Percentiles rank a stretch among this genome's conserved stretches.
Conservation (phyloP, 208 protist species). For the Crithidia fasciculata region DNA sequence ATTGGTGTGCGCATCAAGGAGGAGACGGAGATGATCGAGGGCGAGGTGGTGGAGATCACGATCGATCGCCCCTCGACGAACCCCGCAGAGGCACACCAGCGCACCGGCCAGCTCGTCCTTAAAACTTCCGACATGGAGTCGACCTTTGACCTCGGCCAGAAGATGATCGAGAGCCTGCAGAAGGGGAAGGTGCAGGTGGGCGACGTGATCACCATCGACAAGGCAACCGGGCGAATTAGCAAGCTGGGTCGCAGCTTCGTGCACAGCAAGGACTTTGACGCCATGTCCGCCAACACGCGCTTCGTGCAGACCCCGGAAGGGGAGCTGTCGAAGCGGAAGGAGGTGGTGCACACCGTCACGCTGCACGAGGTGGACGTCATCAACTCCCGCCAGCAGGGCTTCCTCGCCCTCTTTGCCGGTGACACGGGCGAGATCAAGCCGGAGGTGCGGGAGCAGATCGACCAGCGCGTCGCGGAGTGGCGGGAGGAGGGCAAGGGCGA, state of each 20-base stretch:
- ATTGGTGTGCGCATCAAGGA: conserved; percentile 99
- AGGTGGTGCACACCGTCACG: conserved; percentile 99
- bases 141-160: conserved; percentile 99
- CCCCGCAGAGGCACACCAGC: conserved; percentile 86
- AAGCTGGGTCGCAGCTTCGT: conserved; percentile 98
- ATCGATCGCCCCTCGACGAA: conserved; percentile 97
- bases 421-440: conserved; percentile 99
- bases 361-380: conserved; percentile 99
- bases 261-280: conserved; percentile 97
- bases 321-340: conserved; percentile 99
- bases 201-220: conserved; percentile 99
- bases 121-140: conserved; percentile 99
- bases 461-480: conserved; percentile 99
- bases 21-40: conserved; percentile 99
- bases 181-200: conserved; percentile 99
- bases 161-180: conserved; percentile 99
- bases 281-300: conserved; percentile 92
- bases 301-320: conserved; percentile 99
- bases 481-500: conserved; percentile 99
- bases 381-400: conserved; percentile 99
- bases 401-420: conserved; percentile 99
- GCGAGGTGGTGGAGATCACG: conserved; percentile 99
- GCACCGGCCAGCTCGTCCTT: conserved; percentile 98
- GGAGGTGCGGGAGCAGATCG: conserved; percentile 99
- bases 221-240: conserved; percentile 98